These are phyloP conservation scores for Scenedesmus sp. DNA, from an alignment of 163 green algal genomes.

Conservation along the genomic window DNA sequence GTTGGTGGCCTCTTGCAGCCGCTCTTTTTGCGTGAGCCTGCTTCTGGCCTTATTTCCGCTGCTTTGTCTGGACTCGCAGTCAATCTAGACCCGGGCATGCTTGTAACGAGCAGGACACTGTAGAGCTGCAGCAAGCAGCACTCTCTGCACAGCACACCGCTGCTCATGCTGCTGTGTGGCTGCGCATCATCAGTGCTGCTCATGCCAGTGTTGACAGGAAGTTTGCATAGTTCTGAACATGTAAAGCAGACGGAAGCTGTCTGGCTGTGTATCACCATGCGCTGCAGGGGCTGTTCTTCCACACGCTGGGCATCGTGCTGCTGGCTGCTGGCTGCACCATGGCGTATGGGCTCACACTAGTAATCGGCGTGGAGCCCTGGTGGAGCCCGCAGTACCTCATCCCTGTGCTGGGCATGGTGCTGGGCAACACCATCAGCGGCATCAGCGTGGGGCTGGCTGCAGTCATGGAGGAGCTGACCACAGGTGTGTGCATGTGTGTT, in stretches of 20 bases:
- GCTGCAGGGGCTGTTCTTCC: conserved; percentile 45
- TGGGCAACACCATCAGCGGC: conserved; percentile 88
- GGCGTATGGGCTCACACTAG: conserved; percentile 51
- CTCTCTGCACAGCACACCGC: too few species aligned
- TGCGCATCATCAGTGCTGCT: too few species aligned
- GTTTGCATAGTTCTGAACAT: neutral
- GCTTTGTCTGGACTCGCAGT: neutral
- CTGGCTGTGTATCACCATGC: neutral
- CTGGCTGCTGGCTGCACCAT: conserved; percentile 18
- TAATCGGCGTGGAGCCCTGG: conserved; percentile 66
- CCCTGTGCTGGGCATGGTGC: conserved; percentile 86
- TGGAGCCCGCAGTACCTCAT: conserved; percentile 88
- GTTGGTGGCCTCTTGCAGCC: too few species aligned
- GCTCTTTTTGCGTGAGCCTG: too few species aligned
- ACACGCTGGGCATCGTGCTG: conserved; percentile 31
- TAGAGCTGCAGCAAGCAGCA: too few species aligned
- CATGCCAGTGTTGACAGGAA: too few species aligned
- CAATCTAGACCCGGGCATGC: too few species aligned
- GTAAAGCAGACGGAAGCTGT: neutral
- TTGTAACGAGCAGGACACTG: too few species aligned
- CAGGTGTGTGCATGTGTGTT: conserved; percentile 53
- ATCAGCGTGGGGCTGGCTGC: conserved; percentile 82
- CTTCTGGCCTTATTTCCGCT: too few species aligned
- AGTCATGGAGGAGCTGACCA: conserved; percentile 82
- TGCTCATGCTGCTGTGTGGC: too few species aligned